Conservation (phyloP, 768 basidiomycete species). For the Rhizopogon vinicolor region DNA sequence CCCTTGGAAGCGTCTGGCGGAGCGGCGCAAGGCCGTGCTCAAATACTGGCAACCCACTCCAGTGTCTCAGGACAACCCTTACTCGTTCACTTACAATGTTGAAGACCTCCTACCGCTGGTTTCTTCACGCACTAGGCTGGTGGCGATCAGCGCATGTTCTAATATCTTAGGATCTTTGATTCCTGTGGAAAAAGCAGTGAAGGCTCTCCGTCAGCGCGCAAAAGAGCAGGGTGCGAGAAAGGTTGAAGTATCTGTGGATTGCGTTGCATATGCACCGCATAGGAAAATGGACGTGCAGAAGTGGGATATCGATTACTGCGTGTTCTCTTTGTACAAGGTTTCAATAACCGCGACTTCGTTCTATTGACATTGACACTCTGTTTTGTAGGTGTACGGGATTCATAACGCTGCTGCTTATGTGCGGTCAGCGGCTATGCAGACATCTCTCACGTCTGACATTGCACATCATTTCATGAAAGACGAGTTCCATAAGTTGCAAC, state of each 20-base stretch:
- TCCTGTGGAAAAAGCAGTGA: slow-evolving; percentile 54
- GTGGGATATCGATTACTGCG: slow-evolving; percentile 75
- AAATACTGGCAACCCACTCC: slow-evolving; percentile 56
- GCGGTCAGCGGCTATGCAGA: slow-evolving; percentile 40
- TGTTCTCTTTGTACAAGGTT: slow-evolving; percentile 77
- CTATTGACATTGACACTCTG: slow-evolving; percentile 4
- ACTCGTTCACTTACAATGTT: slow-evolving; percentile 51
- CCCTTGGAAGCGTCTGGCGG: slow-evolving; percentile 72
- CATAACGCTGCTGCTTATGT: slow-evolving; percentile 68
- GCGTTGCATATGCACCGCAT: slow-evolving; percentile 78
- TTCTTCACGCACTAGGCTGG: slow-evolving; percentile 59
- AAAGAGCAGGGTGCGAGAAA: slow-evolving; percentile 49
- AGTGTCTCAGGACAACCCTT: slow-evolving; percentile 54
- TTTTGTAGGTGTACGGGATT: slow-evolving; percentile 62
- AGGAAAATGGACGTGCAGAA: slow-evolving; percentile 63
- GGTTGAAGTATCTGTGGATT: slow-evolving; percentile 68
- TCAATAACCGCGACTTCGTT: background rate
- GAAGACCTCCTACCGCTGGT: slow-evolving; percentile 60
- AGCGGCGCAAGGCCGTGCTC: slow-evolving; percentile 47
- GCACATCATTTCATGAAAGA: slow-evolving; percentile 66
- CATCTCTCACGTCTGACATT: slow-evolving; percentile 48
- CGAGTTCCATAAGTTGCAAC: slow-evolving; percentile 59
- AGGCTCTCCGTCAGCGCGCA: slow-evolving; percentile 47
- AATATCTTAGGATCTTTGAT: slow-evolving; percentile 69
- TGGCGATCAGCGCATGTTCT: slow-evolving; percentile 72